Evolutionary conservation across 2,329 filamentous ascomycete species (phyloP).

Genomic region (Camillea tinctor): DNA sequence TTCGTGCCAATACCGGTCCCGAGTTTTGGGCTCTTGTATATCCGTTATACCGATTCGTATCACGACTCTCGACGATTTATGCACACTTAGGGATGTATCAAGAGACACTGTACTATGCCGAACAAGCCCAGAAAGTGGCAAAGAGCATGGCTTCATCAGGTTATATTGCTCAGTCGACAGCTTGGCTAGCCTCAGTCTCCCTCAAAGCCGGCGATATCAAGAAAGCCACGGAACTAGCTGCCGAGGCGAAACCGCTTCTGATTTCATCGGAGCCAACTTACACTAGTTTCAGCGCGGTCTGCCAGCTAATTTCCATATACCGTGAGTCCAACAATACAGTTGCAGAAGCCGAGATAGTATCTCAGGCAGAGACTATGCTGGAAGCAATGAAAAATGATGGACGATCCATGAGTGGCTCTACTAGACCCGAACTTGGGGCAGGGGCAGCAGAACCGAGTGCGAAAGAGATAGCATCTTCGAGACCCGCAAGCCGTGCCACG

Average conservation of each 20-base stretch:
- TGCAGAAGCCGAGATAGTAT: conserved; percentile 43
- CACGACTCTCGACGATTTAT: conserved; percentile 75
- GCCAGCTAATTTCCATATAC: conserved; percentile 56
- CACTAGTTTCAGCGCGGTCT: conserved; percentile 48
- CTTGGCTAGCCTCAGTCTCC: conserved; percentile 55
- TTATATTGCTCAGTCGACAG: conserved; percentile 52
- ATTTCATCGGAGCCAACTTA: conserved; percentile 44
- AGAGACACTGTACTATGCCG: conserved; percentile 84
- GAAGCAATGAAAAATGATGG: conserved; percentile 31
- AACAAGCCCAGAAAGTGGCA: conserved; percentile 79
- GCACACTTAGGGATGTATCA: conserved; percentile 82
- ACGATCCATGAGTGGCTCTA: conserved; percentile 6
- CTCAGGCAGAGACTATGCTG: conserved; percentile 49
- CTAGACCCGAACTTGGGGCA: conserved; percentile 33
- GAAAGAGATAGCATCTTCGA: conserved; percentile 30
- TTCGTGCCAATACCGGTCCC: conserved; percentile 49
- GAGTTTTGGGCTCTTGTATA: conserved; percentile 78
- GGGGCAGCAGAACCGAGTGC: conserved; percentile 36
- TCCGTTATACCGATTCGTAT: conserved; percentile 68
- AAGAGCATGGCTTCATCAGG: conserved; percentile 63
- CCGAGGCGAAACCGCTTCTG: conserved; percentile 53
- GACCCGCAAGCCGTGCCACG: conserved; percentile 16
- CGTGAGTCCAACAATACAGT: conserved; percentile 47
- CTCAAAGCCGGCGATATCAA: conserved; percentile 57
- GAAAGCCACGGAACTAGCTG: conserved; percentile 55